Evolutionary conservation across 2,329 filamentous ascomycete genomes (phyloP), one percentile per base, ranked within the genome.

Genomic region (Knoxdaviesia capensis): DNA sequence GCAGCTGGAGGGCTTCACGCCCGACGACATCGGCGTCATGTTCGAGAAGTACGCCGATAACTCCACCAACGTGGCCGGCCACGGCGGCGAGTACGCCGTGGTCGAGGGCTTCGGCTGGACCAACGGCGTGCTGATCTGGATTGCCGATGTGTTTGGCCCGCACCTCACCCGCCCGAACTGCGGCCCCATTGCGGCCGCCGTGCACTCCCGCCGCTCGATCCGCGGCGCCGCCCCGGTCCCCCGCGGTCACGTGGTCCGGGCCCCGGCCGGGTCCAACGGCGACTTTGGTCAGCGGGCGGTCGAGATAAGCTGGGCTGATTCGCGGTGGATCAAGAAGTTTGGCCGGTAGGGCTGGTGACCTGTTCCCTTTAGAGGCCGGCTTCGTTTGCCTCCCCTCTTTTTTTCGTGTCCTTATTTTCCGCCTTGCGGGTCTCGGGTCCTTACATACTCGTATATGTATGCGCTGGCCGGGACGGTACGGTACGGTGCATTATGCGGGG

Each of bases 91-190:
- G 60, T 80, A 80, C 53, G 66, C 70, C 42, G 76, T 80, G 5
- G 76, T 79, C 3, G 72, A 79, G 56, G 76, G 77, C 1, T 81
- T 81, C 49, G 77, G 76, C 6, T 81, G 77, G 77, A 73, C 71
- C 1, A 80, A 80, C 48, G 77, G 77, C 31, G 74, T 80, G 41
- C 54, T 80, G 31, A 70, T 81, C 41, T 80, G 75, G 74, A 62
- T 66, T 1, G 74, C 67, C 6, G 77, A 80, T 50, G 64, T 63
- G 6, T 81, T 80, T 56, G 68, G 63, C 8, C 61, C 65, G 50
- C 56, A 64, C 48, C 54, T 80, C 44, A 62, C 54, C 48, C 58
- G 67, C 30, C 75, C 76, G 0, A 59, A 76, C 38, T 75, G 71
- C 47, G 67, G 66, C 6, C 59, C 71, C 41, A 58, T 71, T 36